phyloP scores from a whole-genome alignment of 371 early-diverging fungal species.

The Umbelopsis sp. region DNA sequence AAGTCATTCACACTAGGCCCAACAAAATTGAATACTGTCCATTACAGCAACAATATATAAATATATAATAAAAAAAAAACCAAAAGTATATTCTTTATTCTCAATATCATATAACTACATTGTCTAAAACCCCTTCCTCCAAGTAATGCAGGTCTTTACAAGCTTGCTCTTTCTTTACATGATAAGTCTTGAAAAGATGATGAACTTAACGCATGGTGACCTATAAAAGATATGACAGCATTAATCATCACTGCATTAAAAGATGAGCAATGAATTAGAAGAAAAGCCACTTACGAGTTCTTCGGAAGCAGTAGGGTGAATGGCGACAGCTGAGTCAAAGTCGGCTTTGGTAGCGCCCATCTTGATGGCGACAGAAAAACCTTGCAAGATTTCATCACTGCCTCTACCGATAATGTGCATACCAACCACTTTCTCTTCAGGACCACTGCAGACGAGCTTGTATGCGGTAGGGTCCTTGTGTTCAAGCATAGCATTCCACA shows the following conservation, averaged over 20 bases:
- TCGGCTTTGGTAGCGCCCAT: conserved; percentile 97
- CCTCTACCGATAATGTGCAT: conserved; percentile 93
- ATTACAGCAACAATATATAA: too few species aligned
- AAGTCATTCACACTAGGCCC: too few species aligned
- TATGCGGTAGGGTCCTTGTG: conserved; percentile 89
- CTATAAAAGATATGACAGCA: conserved; percentile 6
- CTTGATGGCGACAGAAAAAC: conserved; percentile 84
- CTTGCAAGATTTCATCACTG: conserved; percentile 95
- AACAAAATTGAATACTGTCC: too few species aligned
- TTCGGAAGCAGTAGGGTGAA: conserved; percentile 98
- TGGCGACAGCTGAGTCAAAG: conserved; percentile 95
- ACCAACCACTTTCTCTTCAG: conserved; percentile 95
- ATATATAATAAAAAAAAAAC: too few species aligned
- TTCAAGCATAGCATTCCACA: conserved; percentile 88
- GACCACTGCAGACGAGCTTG: conserved; percentile 85
- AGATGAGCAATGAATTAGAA: background rate
- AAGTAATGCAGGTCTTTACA: background rate
- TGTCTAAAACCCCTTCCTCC: too few species aligned
- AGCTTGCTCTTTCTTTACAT: background rate
- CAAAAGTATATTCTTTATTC: too few species aligned
- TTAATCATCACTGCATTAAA: background rate
- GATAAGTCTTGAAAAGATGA: background rate
- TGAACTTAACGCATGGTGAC: conserved; percentile 36
- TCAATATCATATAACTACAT: too few species aligned
- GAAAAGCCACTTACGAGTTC: conserved; percentile 64